phyloP scores from a whole-genome alignment of 805 yeast genomes.

The Spencermartinsiella europaea region DNA sequence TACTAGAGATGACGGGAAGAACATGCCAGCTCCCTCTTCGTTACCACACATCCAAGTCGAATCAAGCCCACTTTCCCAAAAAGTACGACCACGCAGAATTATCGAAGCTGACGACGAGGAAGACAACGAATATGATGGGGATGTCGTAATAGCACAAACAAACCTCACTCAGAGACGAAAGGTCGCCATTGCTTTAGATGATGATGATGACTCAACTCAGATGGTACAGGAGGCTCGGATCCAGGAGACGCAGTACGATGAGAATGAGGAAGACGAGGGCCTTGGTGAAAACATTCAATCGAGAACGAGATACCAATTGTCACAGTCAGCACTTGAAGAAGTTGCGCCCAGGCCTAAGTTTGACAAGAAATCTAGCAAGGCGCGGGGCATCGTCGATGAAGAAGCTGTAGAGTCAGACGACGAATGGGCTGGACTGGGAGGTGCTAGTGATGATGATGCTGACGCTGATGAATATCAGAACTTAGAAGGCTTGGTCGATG shows the following conservation, averaged over 20 bases:
- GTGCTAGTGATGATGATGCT: slow-evolving; percentile 21
- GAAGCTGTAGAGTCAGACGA: slow-evolving; percentile 28
- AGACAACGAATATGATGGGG: neutral
- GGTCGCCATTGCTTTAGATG: slow-evolving; percentile 6
- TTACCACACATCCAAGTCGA: slow-evolving; percentile 2
- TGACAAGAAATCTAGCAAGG: slow-evolving; percentile 12
- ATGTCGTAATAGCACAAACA: neutral
- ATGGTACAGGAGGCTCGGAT: neutral
- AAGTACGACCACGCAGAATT: neutral
- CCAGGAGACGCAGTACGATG: neutral
- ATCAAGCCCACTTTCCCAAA: neutral
- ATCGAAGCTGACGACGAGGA: neutral
- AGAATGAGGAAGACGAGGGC: neutral
- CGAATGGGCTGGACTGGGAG: slow-evolving; percentile 30
- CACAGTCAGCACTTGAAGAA: slow-evolving; percentile 8
- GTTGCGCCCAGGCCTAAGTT: slow-evolving; percentile 5
- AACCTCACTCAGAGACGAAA: neutral
- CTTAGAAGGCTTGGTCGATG: slow-evolving; percentile 23
- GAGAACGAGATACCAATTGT: neutral
- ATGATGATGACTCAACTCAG: slow-evolving; percentile 7
- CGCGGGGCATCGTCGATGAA: slow-evolving; percentile 20
- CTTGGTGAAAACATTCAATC: neutral
- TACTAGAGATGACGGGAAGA: neutral
- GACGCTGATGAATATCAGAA: slow-evolving; percentile 17
- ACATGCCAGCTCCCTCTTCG: neutral